A percentile compares a stretch with the other conserved stretches of the same genome.
Evolutionary conservation across 495 filamentous ascomycete species (phyloP).

Genomic region (Penicillium flavigenum): DNA sequence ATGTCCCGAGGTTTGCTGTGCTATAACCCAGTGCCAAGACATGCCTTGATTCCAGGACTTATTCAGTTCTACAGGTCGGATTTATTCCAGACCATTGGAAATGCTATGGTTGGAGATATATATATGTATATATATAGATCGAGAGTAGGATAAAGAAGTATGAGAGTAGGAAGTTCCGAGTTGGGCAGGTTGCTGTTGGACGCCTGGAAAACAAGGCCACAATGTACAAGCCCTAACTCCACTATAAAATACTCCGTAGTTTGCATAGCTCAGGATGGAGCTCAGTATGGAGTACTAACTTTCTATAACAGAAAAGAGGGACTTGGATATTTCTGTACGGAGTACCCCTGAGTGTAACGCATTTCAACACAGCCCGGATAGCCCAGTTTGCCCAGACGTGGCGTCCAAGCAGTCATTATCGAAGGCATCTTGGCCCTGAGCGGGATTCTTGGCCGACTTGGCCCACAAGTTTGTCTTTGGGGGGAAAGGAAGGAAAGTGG

Average conservation of each 20-base stretch:
- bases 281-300: neutral
- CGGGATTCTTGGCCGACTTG: neutral
- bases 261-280: too few species aligned
- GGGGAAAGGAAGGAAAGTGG: neutral
- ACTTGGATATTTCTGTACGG: neutral
- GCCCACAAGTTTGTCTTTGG: neutral
- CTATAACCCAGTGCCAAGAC: slow-evolving; percentile 27
- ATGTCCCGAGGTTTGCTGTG: slow-evolving; percentile 7
- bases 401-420: neutral
- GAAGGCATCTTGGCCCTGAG: neutral
- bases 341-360: neutral
- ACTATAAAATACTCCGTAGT: neutral
- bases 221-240: neutral
- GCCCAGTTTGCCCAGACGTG: neutral
- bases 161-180: neutral
- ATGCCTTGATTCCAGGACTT: slow-evolving; percentile 43
- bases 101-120: neutral
- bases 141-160: neutral
- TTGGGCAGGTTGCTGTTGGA: neutral
- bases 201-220: neutral
- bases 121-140: neutral
- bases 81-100: neutral
- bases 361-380: neutral
- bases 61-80: slow-evolving; percentile 10
- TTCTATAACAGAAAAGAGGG: neutral